Conservation (phyloP, 257 asterid species). For the Solanum okadae region DNA sequence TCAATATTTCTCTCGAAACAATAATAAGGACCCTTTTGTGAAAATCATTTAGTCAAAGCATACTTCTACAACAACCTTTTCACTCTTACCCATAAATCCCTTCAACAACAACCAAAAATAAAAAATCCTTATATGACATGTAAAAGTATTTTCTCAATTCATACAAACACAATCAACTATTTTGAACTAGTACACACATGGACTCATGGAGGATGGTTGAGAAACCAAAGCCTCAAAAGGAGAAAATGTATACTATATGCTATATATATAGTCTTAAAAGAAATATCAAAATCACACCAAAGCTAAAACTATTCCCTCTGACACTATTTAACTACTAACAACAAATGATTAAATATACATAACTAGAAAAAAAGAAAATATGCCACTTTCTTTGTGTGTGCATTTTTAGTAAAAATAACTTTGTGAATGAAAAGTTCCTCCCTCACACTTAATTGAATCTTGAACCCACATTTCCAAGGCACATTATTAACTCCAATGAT, state of each 20-base stretch:
- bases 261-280: neutral
- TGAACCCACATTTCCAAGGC: neutral
- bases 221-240: neutral
- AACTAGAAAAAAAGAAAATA: neutral
- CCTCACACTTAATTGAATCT: neutral
- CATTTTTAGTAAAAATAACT: neutral
- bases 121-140: neutral
- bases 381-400: neutral
- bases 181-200: neutral
- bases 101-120: neutral
- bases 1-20: neutral
- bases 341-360: conserved; percentile 1
- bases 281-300: neutral
- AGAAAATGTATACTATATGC: neutral
- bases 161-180: neutral
- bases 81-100: neutral
- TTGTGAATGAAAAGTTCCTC: neutral
- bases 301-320: neutral
- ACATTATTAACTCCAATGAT: neutral
- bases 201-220: neutral
- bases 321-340: conserved; percentile 4
- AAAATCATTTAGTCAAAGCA: neutral
- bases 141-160: neutral
- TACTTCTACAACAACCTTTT: neutral
- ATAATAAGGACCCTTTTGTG: neutral